Evolutionary conservation across 257 asterid species (phyloP), one percentile per base, ranked within the genome.

Genomic region (Thymus quinquecostatus): DNA sequence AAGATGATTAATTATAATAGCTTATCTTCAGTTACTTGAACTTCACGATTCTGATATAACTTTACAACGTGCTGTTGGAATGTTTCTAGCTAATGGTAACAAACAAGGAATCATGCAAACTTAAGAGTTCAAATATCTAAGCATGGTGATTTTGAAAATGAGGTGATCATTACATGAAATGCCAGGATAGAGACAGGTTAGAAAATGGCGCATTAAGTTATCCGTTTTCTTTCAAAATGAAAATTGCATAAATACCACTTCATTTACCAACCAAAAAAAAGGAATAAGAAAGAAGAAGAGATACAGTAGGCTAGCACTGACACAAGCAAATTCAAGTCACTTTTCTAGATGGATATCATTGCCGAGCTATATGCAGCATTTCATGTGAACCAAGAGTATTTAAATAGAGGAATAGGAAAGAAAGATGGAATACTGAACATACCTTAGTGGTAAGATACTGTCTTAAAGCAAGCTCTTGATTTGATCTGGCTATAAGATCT

Each of bases 401-500:
- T 55, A 21, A 29, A 67, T 10, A 55, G n/a, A 55, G 64, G 41
- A 48, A 21, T 21, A 44, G 33, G 30, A 34, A 62, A 34, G 43
- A 21, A 10, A 1, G 8, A 56, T 12, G 48, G 58, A 60, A 29
- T 54, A 57, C 14, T 64, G 69, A 77, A 59, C 43, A 64, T 75
- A 89, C 93, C 92, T 87, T 85, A 48, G 84, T 72, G 6, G 82
- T 72, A 68, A 87, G 90, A 67, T 81, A 84, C 58, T 77, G 81
- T 75, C 82, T 79, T n/a, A 68, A 84, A 77, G 93, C 71, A 75
- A 78, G 78, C 82, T 89, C 96, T 70, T 83, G 89, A 76, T 78
- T 60, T 56, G 80, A 75, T 80, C 94, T 85, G 67, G 85, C 73
- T 28, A 78, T 70, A 43, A 87, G 91, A 79, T 84, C 87, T 66